These are phyloP conservation scores for Globisporangium sylvaticum DNA, from an alignment of 352 stramenopile genomes.

Conservation along the genomic window DNA sequence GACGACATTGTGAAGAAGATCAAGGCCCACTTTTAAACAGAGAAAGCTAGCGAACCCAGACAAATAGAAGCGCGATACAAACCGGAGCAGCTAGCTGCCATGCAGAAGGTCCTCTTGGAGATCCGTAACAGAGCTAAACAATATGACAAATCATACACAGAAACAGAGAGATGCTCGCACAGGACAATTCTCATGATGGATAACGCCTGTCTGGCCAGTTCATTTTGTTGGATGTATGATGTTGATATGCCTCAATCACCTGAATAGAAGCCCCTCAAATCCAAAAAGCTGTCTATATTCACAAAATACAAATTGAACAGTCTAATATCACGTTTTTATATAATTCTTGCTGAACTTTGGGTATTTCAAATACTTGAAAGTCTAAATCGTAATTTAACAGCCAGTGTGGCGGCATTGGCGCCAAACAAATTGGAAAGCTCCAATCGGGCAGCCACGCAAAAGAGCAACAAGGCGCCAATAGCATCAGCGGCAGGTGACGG, in stretches of 20 bases:
- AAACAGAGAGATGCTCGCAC: not conserved
- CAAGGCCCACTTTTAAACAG: conserved; percentile 58
- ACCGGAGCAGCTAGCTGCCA: not conserved
- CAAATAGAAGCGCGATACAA: conserved; percentile 4
- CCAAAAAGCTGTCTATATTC: not conserved
- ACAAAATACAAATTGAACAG: not conserved
- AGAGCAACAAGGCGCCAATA: not conserved
- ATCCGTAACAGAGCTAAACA: not conserved
- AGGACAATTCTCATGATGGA: not conserved
- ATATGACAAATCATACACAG: not conserved
- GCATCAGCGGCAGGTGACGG: not conserved
- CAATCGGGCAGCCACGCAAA: conserved; percentile 2
- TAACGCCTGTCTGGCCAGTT: not conserved
- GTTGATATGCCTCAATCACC: not conserved
- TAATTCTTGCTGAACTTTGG: not conserved
- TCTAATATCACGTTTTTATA: not conserved
- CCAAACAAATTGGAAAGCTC: conserved; percentile 3
- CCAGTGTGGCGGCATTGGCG: not conserved
- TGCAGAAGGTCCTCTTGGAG: not conserved
- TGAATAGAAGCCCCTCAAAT: conserved; percentile 7
- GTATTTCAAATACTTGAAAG: not conserved
- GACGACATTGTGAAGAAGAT: conserved; percentile 95
- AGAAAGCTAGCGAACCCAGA: not conserved
- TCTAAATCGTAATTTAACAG: not conserved
- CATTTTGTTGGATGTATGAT: not conserved